Evolutionary conservation across 306 rosid species (phyloP).

Genomic region (Echinosophora koreensis): DNA sequence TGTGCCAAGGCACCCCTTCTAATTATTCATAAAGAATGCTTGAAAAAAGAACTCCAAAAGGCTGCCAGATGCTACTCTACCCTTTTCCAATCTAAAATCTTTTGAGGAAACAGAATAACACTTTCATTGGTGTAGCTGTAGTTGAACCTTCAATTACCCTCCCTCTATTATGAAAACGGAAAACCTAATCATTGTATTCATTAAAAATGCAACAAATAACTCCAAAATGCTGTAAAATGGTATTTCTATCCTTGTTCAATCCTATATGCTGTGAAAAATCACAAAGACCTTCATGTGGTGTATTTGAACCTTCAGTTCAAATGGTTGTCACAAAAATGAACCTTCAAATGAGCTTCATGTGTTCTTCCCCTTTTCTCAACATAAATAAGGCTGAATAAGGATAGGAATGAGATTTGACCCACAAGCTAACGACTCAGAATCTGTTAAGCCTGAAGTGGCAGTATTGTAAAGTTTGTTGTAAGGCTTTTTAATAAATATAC

Average conservation of each 20-base stretch:
- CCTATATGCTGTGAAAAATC: neutral
- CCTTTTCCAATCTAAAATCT: neutral
- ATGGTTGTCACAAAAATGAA: neutral
- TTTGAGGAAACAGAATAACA: neutral
- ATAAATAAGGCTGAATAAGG: neutral
- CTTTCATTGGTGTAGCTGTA: neutral
- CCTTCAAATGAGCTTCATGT: neutral
- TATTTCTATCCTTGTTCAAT: constrained; percentile 1
- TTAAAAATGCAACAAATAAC: constrained; percentile 15
- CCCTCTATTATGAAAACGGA: neutral
- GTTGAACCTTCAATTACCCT: neutral
- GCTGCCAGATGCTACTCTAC: neutral
- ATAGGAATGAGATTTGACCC: neutral
- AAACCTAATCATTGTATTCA: neutral
- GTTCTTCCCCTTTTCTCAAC: neutral
- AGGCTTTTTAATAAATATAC: neutral
- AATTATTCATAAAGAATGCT: neutral
- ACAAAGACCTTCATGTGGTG: neutral
- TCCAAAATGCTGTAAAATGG: neutral
- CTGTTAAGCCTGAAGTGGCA: neutral
- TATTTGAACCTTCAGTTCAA: neutral
- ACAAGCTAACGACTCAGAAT: neutral
- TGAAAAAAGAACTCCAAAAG: neutral
- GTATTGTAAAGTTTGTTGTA: neutral
- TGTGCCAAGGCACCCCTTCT: too few species aligned